These are phyloP conservation scores for Barnettozyma populi DNA, from an alignment of 805 yeast species.

Conservation along the genomic window DNA sequence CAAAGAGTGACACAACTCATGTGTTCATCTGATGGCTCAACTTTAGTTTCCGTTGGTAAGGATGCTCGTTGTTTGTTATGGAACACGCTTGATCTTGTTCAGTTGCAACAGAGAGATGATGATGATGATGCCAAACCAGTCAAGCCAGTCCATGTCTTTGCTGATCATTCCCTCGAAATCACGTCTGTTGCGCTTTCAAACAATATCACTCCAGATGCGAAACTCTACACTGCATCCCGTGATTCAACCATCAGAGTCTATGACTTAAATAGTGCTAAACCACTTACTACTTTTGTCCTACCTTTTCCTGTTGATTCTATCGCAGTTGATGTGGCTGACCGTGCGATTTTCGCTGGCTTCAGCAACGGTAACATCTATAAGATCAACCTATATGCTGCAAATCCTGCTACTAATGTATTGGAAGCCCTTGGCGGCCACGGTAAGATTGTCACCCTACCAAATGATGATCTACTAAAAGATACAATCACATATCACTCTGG, in stretches of 20 bases:
- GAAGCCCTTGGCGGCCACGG: conserved; percentile 28
- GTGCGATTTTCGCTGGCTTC: conserved; percentile 69
- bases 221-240: conserved; percentile 60
- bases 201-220: conserved; percentile 55
- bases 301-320: conserved; percentile 52
- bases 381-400: conserved; percentile 43
- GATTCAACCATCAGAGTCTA: conserved; percentile 76
- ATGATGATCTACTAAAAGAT: conserved; percentile 41
- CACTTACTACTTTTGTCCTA: conserved; percentile 69
- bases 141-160: conserved; percentile 54
- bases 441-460: conserved; percentile 29
- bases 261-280: conserved; percentile 37
- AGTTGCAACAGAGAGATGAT: conserved; percentile 16
- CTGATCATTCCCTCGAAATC: conserved; percentile 50
- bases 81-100: conserved; percentile 58
- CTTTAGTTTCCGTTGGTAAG: conserved; percentile 66
- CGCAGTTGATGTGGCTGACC: conserved; percentile 70
- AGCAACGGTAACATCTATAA: conserved; percentile 54
- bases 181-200: conserved; percentile 40
- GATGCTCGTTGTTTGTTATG: conserved; percentile 80
- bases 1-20: conserved; percentile 61
- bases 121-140: conserved; percentile 30
- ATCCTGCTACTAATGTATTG: conserved; percentile 22
- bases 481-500: conserved; percentile 51
- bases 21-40: conserved; percentile 58